These are phyloP conservation scores for Pseudogymnoascus sp. DNA, from an alignment of 2,329 filamentous ascomycete genomes.

Conservation along the genomic window DNA sequence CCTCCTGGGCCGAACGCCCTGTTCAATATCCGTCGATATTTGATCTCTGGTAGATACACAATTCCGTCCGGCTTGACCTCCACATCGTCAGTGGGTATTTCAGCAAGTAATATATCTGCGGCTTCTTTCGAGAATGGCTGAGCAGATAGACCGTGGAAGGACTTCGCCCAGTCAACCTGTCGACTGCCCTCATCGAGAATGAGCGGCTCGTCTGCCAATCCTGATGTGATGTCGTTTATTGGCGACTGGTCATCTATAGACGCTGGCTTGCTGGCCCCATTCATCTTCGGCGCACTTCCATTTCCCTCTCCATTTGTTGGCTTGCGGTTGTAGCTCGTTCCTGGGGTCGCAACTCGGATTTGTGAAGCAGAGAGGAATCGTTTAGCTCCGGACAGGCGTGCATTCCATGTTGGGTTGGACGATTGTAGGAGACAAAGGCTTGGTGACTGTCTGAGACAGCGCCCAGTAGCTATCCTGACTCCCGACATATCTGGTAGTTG, in stretches of 20 bases:
- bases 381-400: neutral
- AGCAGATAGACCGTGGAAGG: slow-evolving; percentile 59
- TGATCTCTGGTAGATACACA: slow-evolving; percentile 94
- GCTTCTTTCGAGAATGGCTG: slow-evolving; percentile 57
- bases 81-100: slow-evolving; percentile 64
- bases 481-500: slow-evolving; percentile 4
- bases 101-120: slow-evolving; percentile 50
- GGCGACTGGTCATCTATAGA: slow-evolving; percentile 37
- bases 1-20: slow-evolving; percentile 87
- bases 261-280: slow-evolving; percentile 39
- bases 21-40: slow-evolving; percentile 88
- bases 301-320: slow-evolving; percentile 10
- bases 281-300: neutral
- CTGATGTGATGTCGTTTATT: slow-evolving; percentile 35
- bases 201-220: slow-evolving; percentile 42
- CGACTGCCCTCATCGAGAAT: slow-evolving; percentile 38
- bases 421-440: neutral
- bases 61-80: slow-evolving; percentile 98
- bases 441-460: neutral
- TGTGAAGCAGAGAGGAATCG: slow-evolving; percentile 17
- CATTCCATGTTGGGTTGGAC: neutral
- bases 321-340: slow-evolving; percentile 21
- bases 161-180: slow-evolving; percentile 64
- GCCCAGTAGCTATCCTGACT: neutral
- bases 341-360: slow-evolving; percentile 19